Conservation (phyloP, 2,329 filamentous ascomycete species). For the Venturia pyrina region DNA sequence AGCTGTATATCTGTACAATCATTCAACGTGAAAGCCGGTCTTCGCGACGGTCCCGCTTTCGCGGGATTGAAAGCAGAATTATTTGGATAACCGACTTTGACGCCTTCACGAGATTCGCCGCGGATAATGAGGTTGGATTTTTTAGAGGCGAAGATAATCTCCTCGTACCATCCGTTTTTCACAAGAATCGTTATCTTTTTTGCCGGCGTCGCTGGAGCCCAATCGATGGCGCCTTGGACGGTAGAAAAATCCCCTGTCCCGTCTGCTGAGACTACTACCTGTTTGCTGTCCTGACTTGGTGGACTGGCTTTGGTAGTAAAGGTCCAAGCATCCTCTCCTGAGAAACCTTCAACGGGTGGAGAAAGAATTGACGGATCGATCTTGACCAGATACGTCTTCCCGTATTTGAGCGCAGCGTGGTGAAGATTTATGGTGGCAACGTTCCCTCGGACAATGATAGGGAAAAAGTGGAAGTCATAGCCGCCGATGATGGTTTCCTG, state of each 20-base stretch:
- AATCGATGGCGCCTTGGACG: slow-evolving; percentile 13
- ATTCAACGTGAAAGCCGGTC: slow-evolving; percentile 15
- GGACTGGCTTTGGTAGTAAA: slow-evolving; percentile 12
- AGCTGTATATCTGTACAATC: slow-evolving; percentile 14
- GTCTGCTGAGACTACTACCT: slow-evolving; percentile 9
- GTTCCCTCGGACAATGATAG: slow-evolving; percentile 12
- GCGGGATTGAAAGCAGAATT: slow-evolving; percentile 17
- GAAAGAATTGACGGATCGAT: slow-evolving; percentile 9
- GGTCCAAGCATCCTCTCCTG: slow-evolving; percentile 7
- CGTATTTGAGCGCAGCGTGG: slow-evolving; percentile 12
- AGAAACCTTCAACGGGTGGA: slow-evolving; percentile 4
- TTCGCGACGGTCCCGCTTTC: slow-evolving; percentile 14
- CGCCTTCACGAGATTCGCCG: slow-evolving; percentile 12
- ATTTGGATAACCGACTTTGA: slow-evolving; percentile 15
- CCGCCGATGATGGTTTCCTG: slow-evolving; percentile 13
- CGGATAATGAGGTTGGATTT: slow-evolving; percentile 15
- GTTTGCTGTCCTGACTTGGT: neutral
- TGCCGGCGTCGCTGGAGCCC: neutral
- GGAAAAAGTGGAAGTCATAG: slow-evolving; percentile 14
- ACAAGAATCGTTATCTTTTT: slow-evolving; percentile 9
- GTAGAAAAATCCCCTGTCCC: slow-evolving; percentile 12
- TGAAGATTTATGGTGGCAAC: slow-evolving; percentile 12
- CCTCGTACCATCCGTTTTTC: slow-evolving; percentile 14
- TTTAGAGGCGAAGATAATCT: slow-evolving; percentile 14
- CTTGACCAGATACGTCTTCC: slow-evolving; percentile 9